A percentile compares a stretch with the other conserved stretches of the same genome.
phyloP scores from a whole-genome alignment of 768 basidiomycete species.

The Leucocoprinus birnbaumii region DNA sequence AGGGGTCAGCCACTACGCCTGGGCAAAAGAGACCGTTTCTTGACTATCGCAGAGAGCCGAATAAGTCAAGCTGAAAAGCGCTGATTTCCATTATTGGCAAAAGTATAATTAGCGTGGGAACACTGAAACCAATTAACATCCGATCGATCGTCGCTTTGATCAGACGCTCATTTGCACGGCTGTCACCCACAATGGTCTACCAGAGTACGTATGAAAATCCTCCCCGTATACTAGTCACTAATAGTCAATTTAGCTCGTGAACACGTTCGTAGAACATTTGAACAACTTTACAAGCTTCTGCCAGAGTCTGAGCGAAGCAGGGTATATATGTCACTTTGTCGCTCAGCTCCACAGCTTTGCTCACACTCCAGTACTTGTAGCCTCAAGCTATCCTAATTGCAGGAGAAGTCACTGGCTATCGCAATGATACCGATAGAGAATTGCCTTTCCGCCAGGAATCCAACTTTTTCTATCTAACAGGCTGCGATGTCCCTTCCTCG shows the following conservation, averaged over 20 bases:
- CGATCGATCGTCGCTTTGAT: background rate
- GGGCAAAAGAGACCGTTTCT: too few species aligned
- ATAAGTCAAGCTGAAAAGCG: too few species aligned
- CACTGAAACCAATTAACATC: too few species aligned
- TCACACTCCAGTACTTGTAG: constrained; percentile 26
- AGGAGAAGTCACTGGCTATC: constrained; percentile 58
- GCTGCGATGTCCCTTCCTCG: constrained; percentile 72
- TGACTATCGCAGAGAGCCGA: too few species aligned
- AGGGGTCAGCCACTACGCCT: too few species aligned
- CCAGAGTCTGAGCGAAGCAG: constrained; percentile 13
- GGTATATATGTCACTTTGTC: background rate
- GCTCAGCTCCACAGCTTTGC: background rate
- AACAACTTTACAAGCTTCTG: constrained; percentile 11
- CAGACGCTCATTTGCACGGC: background rate
- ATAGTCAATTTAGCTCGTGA: background rate
- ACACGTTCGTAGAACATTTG: constrained; percentile 14
- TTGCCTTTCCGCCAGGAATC: constrained; percentile 67
- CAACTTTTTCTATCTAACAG: constrained; percentile 88
- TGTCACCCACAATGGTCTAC: constrained; percentile 4
- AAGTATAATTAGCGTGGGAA: too few species aligned
- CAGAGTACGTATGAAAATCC: background rate
- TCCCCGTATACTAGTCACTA: background rate
- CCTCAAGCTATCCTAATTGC: constrained; percentile 69
- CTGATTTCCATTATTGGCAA: too few species aligned
- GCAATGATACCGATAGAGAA: constrained; percentile 87